These are phyloP conservation scores for Colletotrichum scovillei DNA, from an alignment of 2,329 filamentous ascomycete genomes.

Conservation along the genomic window DNA sequence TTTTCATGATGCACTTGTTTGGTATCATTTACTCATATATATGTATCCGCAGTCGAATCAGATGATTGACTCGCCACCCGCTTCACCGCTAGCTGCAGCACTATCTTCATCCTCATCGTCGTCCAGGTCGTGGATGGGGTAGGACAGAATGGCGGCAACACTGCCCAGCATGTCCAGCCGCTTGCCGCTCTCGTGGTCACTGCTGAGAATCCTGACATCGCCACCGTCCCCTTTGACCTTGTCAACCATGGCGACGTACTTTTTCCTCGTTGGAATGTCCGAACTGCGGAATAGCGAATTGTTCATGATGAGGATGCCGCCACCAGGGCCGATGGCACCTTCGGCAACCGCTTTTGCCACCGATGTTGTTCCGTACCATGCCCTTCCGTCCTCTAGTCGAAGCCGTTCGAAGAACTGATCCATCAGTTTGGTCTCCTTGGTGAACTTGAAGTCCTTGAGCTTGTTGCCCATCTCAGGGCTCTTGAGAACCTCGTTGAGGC, in stretches of 20 bases:
- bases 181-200: conserved; percentile 92
- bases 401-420: conserved; percentile 84
- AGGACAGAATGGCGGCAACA: conserved; percentile 91
- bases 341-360: conserved; percentile 86
- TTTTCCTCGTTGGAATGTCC: conserved; percentile 78
- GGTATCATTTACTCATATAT: conserved; percentile 9
- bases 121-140: conserved; percentile 84
- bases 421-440: conserved; percentile 84
- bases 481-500: conserved; percentile 86
- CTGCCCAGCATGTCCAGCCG: conserved; percentile 85
- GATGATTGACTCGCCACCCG: conserved; percentile 21
- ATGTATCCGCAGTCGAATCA: background rate
- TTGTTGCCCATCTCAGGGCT: conserved; percentile 81
- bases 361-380: conserved; percentile 89
- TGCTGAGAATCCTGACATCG: conserved; percentile 89
- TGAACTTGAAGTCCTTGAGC: conserved; percentile 89
- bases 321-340: conserved; percentile 88
- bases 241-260: conserved; percentile 89
- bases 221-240: conserved; percentile 88
- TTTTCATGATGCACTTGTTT: background rate
- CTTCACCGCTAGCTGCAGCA: conserved; percentile 24
- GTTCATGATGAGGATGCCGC: conserved; percentile 86
- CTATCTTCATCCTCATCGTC: conserved; percentile 67
- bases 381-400: conserved; percentile 85
- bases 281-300: conserved; percentile 89